These are phyloP conservation scores for Hericium erinaceus DNA, from an alignment of 768 basidiomycete species.

Conservation along the genomic window DNA sequence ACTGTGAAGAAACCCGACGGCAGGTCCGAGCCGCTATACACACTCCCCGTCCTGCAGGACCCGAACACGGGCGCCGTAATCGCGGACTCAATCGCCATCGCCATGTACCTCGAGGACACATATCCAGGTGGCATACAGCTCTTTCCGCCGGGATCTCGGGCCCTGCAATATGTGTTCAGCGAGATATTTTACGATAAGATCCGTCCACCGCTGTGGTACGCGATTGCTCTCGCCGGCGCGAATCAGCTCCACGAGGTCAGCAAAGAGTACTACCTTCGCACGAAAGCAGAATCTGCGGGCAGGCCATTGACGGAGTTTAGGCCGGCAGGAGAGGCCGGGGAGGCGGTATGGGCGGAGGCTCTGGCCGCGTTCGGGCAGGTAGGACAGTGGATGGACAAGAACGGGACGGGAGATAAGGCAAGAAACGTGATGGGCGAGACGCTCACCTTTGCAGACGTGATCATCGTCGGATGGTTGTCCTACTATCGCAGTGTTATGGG, in stretches of 20 bases:
- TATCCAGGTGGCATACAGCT: not conserved
- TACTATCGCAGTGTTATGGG: not conserved
- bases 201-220: not conserved
- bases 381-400: not conserved
- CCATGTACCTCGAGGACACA: not conserved
- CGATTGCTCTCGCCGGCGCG: not conserved
- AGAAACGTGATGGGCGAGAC: not conserved
- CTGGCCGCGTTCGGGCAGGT: not conserved
- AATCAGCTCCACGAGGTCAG: not conserved
- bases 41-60: slow-evolving; percentile 15
- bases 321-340: not conserved
- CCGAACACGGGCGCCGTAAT: not conserved
- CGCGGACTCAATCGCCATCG: slow-evolving; percentile 13
- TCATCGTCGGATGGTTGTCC: not conserved
- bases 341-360: not conserved
- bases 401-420: not conserved
- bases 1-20: not conserved
- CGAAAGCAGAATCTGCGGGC: not conserved
- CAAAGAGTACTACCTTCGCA: not conserved
- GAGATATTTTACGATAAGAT: not conserved
- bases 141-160: not conserved
- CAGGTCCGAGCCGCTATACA: slow-evolving; percentile 7
- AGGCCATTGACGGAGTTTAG: not conserved
- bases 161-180: not conserved
- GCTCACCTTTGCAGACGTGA: not conserved